phyloP scores from a whole-genome alignment of 768 basidiomycete species.

The Suillus subluteus region DNA sequence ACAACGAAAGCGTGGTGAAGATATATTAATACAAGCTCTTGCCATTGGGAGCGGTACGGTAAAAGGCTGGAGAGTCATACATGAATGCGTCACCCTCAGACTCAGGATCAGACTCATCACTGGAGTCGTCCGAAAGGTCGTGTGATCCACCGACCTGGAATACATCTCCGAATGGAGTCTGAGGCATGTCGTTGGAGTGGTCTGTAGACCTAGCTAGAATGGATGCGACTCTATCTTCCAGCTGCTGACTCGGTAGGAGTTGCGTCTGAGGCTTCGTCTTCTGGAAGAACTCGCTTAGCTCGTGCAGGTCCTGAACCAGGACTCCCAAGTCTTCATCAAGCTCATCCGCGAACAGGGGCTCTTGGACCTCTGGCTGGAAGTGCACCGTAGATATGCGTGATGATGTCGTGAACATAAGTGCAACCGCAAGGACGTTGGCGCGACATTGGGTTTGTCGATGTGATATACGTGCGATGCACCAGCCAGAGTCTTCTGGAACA shows the following conservation, averaged over 20 bases:
- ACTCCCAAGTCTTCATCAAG: slow-evolving; percentile 74
- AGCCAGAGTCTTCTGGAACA: slow-evolving; percentile 80
- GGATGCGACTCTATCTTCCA: slow-evolving; percentile 80
- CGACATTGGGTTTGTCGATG: slow-evolving; percentile 64
- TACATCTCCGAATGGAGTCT: slow-evolving; percentile 80
- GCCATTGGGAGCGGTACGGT: slow-evolving; percentile 52
- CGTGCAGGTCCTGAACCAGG: slow-evolving; percentile 76
- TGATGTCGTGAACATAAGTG: slow-evolving; percentile 78
- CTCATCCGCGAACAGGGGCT: slow-evolving; percentile 38
- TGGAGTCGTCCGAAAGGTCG: slow-evolving; percentile 49
- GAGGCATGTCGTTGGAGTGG: slow-evolving; percentile 57
- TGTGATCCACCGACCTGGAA: slow-evolving; percentile 56
- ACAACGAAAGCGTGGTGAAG: slow-evolving; percentile 1
- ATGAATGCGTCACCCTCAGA: slow-evolving; percentile 58
- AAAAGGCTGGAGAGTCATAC: slow-evolving; percentile 56
- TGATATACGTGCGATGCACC: slow-evolving; percentile 79
- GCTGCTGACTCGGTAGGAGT: slow-evolving; percentile 55
- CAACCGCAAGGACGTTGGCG: slow-evolving; percentile 81
- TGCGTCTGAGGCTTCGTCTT: slow-evolving; percentile 38
- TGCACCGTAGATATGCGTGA: slow-evolving; percentile 72
- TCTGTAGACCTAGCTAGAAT: slow-evolving; percentile 81
- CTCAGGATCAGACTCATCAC: slow-evolving; percentile 44
- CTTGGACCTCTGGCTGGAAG: slow-evolving; percentile 59
- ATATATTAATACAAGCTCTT: slow-evolving; percentile 19
- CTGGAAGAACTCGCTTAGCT: slow-evolving; percentile 76